phyloP scores from a whole-genome alignment of 2,329 filamentous ascomycete genomes.

The Stylonectria norvegica region DNA sequence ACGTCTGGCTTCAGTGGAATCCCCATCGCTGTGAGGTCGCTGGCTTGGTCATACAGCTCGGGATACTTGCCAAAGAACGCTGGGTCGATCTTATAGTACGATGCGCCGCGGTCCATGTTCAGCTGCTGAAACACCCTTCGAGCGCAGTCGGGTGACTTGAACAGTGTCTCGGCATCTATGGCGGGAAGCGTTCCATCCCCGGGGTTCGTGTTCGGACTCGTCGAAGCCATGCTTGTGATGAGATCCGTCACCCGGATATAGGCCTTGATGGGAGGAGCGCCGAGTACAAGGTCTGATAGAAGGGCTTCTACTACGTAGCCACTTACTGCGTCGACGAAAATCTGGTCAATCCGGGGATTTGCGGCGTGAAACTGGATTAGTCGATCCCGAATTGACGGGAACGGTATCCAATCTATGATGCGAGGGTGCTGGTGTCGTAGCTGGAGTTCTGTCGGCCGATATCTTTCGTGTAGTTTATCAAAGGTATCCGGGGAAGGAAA shows the following conservation, averaged over 20 bases:
- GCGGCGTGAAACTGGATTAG: slow-evolving; percentile 30
- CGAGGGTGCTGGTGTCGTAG: slow-evolving; percentile 17
- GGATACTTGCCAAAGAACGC: slow-evolving; percentile 32
- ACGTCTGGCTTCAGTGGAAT: slow-evolving; percentile 28
- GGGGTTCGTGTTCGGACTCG: background rate
- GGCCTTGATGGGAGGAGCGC: slow-evolving; percentile 23
- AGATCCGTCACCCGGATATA: slow-evolving; percentile 31
- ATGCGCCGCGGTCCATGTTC: slow-evolving; percentile 32
- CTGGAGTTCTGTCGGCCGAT: slow-evolving; percentile 27
- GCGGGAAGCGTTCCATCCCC: slow-evolving; percentile 19
- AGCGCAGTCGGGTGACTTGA: slow-evolving; percentile 23
- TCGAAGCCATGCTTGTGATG: slow-evolving; percentile 28
- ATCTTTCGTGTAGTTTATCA: slow-evolving; percentile 25
- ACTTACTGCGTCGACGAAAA: slow-evolving; percentile 33
- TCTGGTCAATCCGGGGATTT: slow-evolving; percentile 30
- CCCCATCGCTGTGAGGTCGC: slow-evolving; percentile 25
- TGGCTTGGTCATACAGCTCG: slow-evolving; percentile 27
- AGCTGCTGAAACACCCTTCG: slow-evolving; percentile 25
- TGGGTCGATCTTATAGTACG: slow-evolving; percentile 33
- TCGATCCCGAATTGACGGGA: slow-evolving; percentile 27
- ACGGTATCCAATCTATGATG: slow-evolving; percentile 33
- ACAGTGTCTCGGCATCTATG: slow-evolving; percentile 20
- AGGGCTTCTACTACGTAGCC: slow-evolving; percentile 30
- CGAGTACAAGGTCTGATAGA: slow-evolving; percentile 28
- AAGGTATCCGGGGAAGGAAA: slow-evolving; percentile 28